phyloP scores from a whole-genome alignment of 116 monocot species.

The Dioscorea cayenensis region DNA sequence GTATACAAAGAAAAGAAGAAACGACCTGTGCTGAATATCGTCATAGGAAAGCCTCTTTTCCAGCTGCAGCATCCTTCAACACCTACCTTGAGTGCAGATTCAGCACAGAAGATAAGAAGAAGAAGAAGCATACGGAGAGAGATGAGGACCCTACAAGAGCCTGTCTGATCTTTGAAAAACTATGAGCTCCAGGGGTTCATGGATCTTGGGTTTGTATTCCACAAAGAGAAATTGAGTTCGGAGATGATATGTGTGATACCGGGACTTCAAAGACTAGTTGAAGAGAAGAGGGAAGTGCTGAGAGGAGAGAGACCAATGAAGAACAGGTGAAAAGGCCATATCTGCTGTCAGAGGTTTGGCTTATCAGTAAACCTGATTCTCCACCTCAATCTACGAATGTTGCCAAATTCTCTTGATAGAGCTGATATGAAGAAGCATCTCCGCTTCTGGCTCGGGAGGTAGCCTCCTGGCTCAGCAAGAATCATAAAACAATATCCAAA shows the following conservation, averaged over 20 bases:
- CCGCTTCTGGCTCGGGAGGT: slow-evolving; percentile 18
- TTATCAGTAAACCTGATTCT: not conserved
- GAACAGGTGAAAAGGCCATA: slow-evolving; percentile 16
- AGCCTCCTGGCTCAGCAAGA: slow-evolving; percentile 9
- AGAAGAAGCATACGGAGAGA: not conserved
- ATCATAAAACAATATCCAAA: not conserved
- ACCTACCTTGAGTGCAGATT: not conserved
- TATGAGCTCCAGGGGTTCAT: slow-evolving; percentile 21
- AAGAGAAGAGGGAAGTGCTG: not conserved
- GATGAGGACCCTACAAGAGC: slow-evolving; percentile 15
- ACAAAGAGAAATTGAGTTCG: slow-evolving; percentile 6
- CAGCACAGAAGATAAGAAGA: not conserved
- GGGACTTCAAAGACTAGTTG: slow-evolving; percentile 20
- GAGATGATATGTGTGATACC: slow-evolving; percentile 12
- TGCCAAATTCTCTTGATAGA: slow-evolving; percentile 1
- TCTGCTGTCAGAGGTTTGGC: slow-evolving; percentile 28
- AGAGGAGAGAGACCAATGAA: not conserved
- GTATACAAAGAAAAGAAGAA: not conserved
- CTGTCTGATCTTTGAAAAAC: slow-evolving; percentile 17
- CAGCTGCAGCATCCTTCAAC: slow-evolving; percentile 3
- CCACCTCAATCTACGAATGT: not conserved
- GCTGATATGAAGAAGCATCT: slow-evolving; percentile 19
- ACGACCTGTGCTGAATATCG: not conserved
- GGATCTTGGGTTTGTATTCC: slow-evolving; percentile 23
- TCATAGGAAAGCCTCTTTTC: slow-evolving; percentile 9